Percentiles rank a stretch among this genome's conserved stretches.
phyloP scores from a whole-genome alignment of 768 basidiomycete species.

The Trametes punicea region DNA sequence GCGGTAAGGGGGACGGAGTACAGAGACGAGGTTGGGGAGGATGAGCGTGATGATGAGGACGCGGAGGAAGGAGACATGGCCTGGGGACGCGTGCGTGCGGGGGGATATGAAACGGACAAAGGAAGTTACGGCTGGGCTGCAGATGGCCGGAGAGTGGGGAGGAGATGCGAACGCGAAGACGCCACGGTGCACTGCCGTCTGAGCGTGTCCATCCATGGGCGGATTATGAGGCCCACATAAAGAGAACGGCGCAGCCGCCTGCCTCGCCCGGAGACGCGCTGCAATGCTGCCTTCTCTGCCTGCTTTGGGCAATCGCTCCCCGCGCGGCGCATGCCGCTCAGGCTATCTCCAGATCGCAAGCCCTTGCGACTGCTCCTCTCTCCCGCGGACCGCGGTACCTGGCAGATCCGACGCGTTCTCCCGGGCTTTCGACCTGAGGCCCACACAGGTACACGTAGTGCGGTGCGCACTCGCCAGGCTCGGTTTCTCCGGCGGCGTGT shows the following conservation, averaged over 20 bases:
- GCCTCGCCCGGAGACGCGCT: slow-evolving; percentile 14
- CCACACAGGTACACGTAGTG: background rate
- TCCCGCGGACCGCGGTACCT: slow-evolving; percentile 6
- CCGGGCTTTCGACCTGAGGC: background rate
- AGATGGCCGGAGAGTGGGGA: slow-evolving; percentile 11
- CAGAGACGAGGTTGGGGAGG: slow-evolving; percentile 14
- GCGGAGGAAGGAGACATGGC: slow-evolving; percentile 12
- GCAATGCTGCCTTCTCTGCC: slow-evolving; percentile 1
- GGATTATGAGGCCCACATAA: slow-evolving; percentile 11
- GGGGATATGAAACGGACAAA: slow-evolving; percentile 17
- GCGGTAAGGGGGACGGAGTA: slow-evolving; percentile 10
- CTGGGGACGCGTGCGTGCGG: background rate
- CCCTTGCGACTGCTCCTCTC: background rate
- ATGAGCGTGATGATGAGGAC: slow-evolving; percentile 17
- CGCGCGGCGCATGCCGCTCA: slow-evolving; percentile 12
- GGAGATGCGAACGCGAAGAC: slow-evolving; percentile 14
- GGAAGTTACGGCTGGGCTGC: slow-evolving; percentile 10
- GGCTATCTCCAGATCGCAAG: background rate
- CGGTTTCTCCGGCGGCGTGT: background rate
- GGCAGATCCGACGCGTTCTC: slow-evolving; percentile 10
- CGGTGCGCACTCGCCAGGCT: background rate
- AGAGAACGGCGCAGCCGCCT: slow-evolving; percentile 21
- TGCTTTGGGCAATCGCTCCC: slow-evolving; percentile 6
- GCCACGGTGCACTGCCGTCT: slow-evolving; percentile 11
- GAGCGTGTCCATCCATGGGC: background rate